Evolutionary conservation across 208 protist genomes (phyloP).

Genomic region (Angomonas desouzai): DNA sequence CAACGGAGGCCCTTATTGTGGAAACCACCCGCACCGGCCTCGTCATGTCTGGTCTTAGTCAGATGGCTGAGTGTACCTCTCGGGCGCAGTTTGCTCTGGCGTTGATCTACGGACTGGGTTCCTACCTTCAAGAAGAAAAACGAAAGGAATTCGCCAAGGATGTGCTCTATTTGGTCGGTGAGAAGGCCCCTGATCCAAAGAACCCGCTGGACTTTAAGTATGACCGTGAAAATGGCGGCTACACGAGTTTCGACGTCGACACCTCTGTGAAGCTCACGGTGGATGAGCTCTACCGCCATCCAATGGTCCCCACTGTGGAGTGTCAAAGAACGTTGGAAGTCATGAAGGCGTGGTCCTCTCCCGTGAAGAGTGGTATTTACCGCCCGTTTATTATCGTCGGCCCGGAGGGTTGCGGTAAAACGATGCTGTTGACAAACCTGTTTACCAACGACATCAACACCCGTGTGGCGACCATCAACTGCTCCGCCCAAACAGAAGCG

Average conservation of each 20-base stretch:
- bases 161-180: slow-evolving; percentile 82
- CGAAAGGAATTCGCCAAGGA: slow-evolving; percentile 89
- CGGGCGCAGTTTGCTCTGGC: slow-evolving; percentile 90
- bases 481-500: slow-evolving; percentile 94
- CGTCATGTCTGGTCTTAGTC: slow-evolving; percentile 92
- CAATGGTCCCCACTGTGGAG: slow-evolving; percentile 93
- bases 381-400: slow-evolving; percentile 96
- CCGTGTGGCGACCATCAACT: slow-evolving; percentile 92
- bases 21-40: slow-evolving; percentile 91
- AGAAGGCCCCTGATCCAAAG: slow-evolving; percentile 78
- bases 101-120: slow-evolving; percentile 93
- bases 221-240: slow-evolving; percentile 54
- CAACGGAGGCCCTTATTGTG: slow-evolving; percentile 73
- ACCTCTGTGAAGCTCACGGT: slow-evolving; percentile 58
- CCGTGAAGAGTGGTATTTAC: slow-evolving; percentile 63
- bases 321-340: slow-evolving; percentile 90
- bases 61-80: slow-evolving; percentile 73
- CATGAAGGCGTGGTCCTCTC: slow-evolving; percentile 91
- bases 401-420: slow-evolving; percentile 96
- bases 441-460: slow-evolving; percentile 70
- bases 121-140: slow-evolving; percentile 79
- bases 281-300: slow-evolving; percentile 80
- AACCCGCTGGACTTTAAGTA: slow-evolving; percentile 89
- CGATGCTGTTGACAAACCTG: slow-evolving; percentile 89
- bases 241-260: slow-evolving; percentile 77